Conservation (phyloP, 768 basidiomycete species). For the Podaxis sp. region DNA sequence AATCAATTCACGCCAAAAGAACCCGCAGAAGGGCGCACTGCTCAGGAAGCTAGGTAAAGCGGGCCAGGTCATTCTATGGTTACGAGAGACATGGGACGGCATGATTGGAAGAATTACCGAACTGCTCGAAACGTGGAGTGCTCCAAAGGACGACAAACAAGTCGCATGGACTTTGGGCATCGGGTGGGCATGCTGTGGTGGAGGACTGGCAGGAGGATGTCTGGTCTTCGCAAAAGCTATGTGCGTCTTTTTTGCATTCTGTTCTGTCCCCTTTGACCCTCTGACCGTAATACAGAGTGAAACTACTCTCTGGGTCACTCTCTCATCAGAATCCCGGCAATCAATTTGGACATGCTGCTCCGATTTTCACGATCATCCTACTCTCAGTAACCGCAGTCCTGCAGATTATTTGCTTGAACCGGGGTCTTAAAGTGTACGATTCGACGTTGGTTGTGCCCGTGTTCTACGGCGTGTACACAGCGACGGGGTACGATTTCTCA, state of each 20-base stretch:
- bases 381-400: conserved; percentile 75
- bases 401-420: conserved; percentile 91
- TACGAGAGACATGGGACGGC: conserved; percentile 40
- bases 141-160: conserved; percentile 77
- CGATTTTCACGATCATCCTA: conserved; percentile 72
- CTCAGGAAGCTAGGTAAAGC: conserved; percentile 21
- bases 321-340: conserved; percentile 83
- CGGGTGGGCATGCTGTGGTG: conserved; percentile 91
- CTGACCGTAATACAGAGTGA: conserved; percentile 49
- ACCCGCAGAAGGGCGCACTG: background rate
- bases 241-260: conserved; percentile 36
- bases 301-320: conserved; percentile 71
- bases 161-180: conserved; percentile 92
- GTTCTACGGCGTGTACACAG: conserved; percentile 92
- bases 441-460: conserved; percentile 91
- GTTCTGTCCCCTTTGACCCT: background rate
- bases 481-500: conserved; percentile 54
- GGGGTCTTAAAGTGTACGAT: conserved; percentile 86
- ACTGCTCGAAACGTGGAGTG: conserved; percentile 72
- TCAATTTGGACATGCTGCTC: conserved; percentile 79
- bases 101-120: conserved; percentile 55
- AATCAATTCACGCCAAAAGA: conserved; percentile 15
- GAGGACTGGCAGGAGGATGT: conserved; percentile 84
- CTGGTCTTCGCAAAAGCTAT: conserved; percentile 79
- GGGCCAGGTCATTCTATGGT: conserved; percentile 21